These are phyloP conservation scores for Stygiomarasmius scandens DNA, from an alignment of 1,284 basidiomycete species.

Conservation along the genomic window DNA sequence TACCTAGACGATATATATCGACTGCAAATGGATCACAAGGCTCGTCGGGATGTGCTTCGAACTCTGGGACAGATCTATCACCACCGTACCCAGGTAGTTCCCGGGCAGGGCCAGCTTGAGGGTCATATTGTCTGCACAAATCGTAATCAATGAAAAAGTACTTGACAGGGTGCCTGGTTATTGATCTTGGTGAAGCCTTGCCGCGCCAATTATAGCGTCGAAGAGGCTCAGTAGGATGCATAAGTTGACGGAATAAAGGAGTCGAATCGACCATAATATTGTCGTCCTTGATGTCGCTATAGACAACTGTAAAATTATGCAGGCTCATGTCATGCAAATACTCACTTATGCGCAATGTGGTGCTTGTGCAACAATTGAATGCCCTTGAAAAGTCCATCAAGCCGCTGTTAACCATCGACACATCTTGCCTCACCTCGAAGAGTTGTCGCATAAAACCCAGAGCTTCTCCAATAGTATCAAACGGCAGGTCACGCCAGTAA, in stretches of 20 bases:
- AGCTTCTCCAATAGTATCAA: constrained; percentile 36
- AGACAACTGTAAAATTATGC: neutral
- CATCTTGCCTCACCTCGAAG: constrained; percentile 41
- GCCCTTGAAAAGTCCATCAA: constrained; percentile 25
- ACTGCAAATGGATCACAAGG: constrained; percentile 15
- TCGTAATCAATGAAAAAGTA: constrained; percentile 38
- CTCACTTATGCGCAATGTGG: constrained; percentile 32
- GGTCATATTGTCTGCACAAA: constrained; percentile 29
- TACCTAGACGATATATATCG: constrained; percentile 13
- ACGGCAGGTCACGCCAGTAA: constrained; percentile 18
- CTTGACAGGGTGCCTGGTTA: constrained; percentile 27
- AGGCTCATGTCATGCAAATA: neutral
- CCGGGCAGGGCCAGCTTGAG: neutral
- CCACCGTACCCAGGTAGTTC: constrained; percentile 3
- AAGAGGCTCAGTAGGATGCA: constrained; percentile 22
- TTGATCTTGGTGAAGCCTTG: constrained; percentile 23
- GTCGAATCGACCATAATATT: constrained; percentile 42
- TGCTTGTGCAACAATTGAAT: constrained; percentile 33
- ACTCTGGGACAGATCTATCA: constrained; percentile 12
- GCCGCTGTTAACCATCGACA: no score
- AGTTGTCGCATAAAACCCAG: constrained; percentile 36
- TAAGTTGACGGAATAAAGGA: constrained; percentile 26
- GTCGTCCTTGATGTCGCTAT: constrained; percentile 34
- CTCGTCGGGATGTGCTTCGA: constrained; percentile 8
- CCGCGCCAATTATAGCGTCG: constrained; percentile 19